These are phyloP conservation scores for Yamadazyma triangularis DNA, from an alignment of 1,139 yeast genomes.

Conservation along the genomic window DNA sequence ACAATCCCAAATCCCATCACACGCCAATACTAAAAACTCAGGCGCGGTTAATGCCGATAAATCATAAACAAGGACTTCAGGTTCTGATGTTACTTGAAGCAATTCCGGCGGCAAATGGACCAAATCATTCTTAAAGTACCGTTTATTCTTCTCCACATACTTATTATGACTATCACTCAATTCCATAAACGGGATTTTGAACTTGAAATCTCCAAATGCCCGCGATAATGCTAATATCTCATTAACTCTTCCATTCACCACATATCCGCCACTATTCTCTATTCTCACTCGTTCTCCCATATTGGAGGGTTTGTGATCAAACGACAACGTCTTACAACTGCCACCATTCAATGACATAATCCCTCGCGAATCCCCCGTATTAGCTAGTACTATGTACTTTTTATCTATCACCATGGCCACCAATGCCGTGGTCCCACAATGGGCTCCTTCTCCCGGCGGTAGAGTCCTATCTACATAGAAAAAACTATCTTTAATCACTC, in stretches of 20 bases:
- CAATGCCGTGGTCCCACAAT: conserved; percentile 70
- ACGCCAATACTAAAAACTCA: conserved; percentile 64
- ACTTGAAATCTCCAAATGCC: conserved; percentile 75
- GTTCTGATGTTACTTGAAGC: conserved; percentile 62
- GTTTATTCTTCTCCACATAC: conserved; percentile 19
- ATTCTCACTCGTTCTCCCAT: conserved; percentile 74
- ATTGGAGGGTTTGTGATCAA: conserved; percentile 73
- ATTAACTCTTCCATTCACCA: conserved; percentile 63
- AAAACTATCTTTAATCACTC: conserved; percentile 49
- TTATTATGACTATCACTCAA: conserved; percentile 26
- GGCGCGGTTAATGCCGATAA: conserved; percentile 35
- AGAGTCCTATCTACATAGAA: conserved; percentile 54
- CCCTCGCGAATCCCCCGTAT: conserved; percentile 74
- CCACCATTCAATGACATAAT: conserved; percentile 50
- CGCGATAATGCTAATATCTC: conserved; percentile 69
- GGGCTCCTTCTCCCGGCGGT: conserved; percentile 36
- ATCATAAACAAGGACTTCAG: conserved; percentile 59
- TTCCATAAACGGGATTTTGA: conserved; percentile 46
- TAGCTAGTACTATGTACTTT: conserved; percentile 52
- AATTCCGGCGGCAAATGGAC: conserved; percentile 38
- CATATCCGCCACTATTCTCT: conserved; percentile 71
- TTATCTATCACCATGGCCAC: conserved; percentile 50
- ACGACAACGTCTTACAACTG: conserved; percentile 57
- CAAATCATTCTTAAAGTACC: conserved; percentile 16
- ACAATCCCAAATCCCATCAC: conserved; percentile 83